Evolutionary conservation across 257 asterid species (phyloP).

Genomic region (Solanum pimpinellifolium): DNA sequence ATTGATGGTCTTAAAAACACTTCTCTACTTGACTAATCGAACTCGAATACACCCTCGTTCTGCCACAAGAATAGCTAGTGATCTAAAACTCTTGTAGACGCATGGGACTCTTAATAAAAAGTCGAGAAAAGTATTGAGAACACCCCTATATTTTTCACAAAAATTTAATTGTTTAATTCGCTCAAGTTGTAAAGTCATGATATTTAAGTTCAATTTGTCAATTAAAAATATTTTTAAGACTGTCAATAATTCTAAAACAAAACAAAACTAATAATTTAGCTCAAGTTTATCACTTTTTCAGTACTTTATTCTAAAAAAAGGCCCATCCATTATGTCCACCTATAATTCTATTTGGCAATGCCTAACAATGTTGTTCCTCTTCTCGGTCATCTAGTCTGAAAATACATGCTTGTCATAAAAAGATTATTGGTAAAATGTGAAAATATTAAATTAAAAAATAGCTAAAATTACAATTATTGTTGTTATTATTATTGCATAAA

Average conservation of each 20-base stretch:
- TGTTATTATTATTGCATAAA: not conserved
- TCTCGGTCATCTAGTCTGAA: not conserved
- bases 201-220: not conserved
- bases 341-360: not conserved
- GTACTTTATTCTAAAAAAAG: not conserved
- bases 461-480: not conserved
- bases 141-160: not conserved
- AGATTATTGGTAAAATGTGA: not conserved
- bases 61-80: not conserved
- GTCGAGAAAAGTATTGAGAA: not conserved
- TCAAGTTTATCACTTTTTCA: no score
- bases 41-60: not conserved
- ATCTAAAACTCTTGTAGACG: not conserved
- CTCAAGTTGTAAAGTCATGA: not conserved
- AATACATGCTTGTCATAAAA: not conserved
- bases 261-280: no score
- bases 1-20: not conserved
- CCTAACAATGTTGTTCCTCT: not conserved
- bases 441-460: no score
- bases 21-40: not conserved
- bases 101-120: not conserved
- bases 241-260: not conserved
- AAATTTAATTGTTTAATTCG: not conserved
- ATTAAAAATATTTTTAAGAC: no score
- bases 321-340: not conserved